Conservation (phyloP, 208 protist species). For the Trypanosomatidae sp. region DNA sequence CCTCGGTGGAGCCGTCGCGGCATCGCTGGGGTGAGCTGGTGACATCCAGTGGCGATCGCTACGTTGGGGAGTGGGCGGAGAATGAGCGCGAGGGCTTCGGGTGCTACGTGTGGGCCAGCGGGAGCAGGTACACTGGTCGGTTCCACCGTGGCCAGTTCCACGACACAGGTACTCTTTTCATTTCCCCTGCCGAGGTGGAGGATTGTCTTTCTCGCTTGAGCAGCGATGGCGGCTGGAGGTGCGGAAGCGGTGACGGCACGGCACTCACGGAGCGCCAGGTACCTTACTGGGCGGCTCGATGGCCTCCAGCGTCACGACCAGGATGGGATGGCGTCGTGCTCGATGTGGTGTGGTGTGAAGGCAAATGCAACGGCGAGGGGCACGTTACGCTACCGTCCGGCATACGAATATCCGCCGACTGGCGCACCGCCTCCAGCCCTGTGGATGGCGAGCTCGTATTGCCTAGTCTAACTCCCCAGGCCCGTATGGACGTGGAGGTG, state of each 20-base stretch:
- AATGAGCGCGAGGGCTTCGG: conserved; percentile 73
- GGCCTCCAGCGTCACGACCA: conserved; percentile 15
- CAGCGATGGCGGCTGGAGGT: conserved; percentile 18
- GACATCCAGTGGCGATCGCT: conserved; percentile 48
- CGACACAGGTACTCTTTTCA: conserved; percentile 71
- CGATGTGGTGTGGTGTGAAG: conserved; percentile 68
- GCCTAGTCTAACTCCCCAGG: conserved; percentile 14
- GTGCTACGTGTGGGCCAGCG: conserved; percentile 52
- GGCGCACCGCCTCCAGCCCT: conserved; percentile 46
- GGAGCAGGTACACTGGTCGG: conserved; percentile 73
- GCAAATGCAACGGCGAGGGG: conserved; percentile 60
- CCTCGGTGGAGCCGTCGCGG: conserved; percentile 29
- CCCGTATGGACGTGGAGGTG: conserved; percentile 18
- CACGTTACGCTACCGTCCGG: conserved; percentile 65
- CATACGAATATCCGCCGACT: conserved; percentile 60
- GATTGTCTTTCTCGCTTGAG: conserved; percentile 31
- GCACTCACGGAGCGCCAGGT: neutral
- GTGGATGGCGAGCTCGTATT: conserved; percentile 52
- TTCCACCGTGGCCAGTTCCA: conserved; percentile 59
- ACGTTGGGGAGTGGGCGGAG: conserved; percentile 81
- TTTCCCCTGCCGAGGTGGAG: conserved; percentile 15
- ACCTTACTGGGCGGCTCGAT: conserved; percentile 7
- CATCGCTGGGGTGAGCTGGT: conserved; percentile 74
- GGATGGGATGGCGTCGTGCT: conserved; percentile 47
- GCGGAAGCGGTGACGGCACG: neutral